Evolutionary conservation across 345 rosid genomes (phyloP), one percentile per base, ranked within the genome.

Genomic region (Populus ilicifolia): DNA sequence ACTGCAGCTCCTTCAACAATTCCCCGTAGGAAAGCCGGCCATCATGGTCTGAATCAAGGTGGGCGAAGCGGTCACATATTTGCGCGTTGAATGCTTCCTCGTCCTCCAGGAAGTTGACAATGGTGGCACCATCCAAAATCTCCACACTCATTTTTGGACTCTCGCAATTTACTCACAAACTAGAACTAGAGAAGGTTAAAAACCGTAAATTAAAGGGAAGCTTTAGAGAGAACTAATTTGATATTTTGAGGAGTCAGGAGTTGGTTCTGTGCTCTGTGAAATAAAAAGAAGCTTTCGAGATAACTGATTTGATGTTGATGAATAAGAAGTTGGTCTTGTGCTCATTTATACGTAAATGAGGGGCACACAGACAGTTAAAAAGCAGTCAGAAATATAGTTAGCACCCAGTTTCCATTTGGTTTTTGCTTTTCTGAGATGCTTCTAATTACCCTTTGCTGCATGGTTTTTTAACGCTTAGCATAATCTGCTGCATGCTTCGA

Each of bases 11-110:
- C 84, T 66, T 72, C 78, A 83, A 23, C 88, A 84, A 71, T 63
- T 87, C 89, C 70, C 75, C 81, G 62, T 86, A 82, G 20, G 87
- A 83, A 44, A 84, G 87, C n/a, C 78, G 66, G 20, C 89, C 88
- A 56, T 86, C 82, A 52, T 81, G 69, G 79, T 86, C 77, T 5
- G 36, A 16, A 17, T 87, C 88, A 6, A 87, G 90, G 18, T 4
- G 33, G 3, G 76, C 41, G 48, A 87, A 87, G 2, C 77, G 85
- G 20, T 85, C 84, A 0, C 59, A 12, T 21, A 83, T n/a, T 0
- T 75, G 82, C 33, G 33, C 25, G 67, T 21, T 18, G 83, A 87
- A 87, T 11, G 88, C 90, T 59, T 83, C 87, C 56, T 87, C 85
- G 12, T 87, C 88, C 72, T 85, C 85, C 11, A 87, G 75, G 23